Evolutionary conservation across 768 basidiomycete genomes (phyloP).

Genomic region (Boletus subparvulus): DNA sequence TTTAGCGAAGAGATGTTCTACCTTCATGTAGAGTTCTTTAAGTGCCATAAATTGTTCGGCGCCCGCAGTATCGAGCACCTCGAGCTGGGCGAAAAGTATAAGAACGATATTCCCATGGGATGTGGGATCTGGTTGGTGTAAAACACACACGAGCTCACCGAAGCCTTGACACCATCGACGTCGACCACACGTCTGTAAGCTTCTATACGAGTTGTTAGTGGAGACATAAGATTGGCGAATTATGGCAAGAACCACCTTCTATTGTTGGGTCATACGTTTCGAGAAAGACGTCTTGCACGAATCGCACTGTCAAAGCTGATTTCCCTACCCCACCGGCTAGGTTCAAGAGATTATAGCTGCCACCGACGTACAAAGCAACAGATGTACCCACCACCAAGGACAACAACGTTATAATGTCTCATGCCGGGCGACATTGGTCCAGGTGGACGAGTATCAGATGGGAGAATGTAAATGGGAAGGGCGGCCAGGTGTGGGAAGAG

Average conservation of each 20-base stretch:
- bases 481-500: slow-evolving; percentile 17
- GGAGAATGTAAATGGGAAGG: slow-evolving; percentile 9
- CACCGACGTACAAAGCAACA: not conserved
- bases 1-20: slow-evolving; percentile 21
- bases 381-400: slow-evolving; percentile 65
- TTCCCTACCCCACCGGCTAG: slow-evolving; percentile 87
- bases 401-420: slow-evolving; percentile 75
- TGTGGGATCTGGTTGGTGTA: slow-evolving; percentile 2
- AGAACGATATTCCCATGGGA: slow-evolving; percentile 10
- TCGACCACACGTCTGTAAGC: slow-evolving; percentile 64
- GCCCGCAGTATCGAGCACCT: slow-evolving; percentile 81
- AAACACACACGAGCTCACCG: slow-evolving; percentile 43
- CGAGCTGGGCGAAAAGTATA: slow-evolving; percentile 49
- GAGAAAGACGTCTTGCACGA: slow-evolving; percentile 68
- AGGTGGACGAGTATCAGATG: slow-evolving; percentile 1
- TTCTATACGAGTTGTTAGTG: slow-evolving; percentile 43
- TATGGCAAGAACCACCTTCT: slow-evolving; percentile 52
- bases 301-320: slow-evolving; percentile 81
- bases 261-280: slow-evolving; percentile 84
- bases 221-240: not conserved
- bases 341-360: slow-evolving; percentile 4
- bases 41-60: slow-evolving; percentile 83
- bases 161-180: slow-evolving; percentile 63
- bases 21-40: slow-evolving; percentile 82
- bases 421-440: slow-evolving; percentile 35